phyloP scores from a whole-genome alignment of 495 filamentous ascomycete genomes.

The Lasiosphaeria miniovina region DNA sequence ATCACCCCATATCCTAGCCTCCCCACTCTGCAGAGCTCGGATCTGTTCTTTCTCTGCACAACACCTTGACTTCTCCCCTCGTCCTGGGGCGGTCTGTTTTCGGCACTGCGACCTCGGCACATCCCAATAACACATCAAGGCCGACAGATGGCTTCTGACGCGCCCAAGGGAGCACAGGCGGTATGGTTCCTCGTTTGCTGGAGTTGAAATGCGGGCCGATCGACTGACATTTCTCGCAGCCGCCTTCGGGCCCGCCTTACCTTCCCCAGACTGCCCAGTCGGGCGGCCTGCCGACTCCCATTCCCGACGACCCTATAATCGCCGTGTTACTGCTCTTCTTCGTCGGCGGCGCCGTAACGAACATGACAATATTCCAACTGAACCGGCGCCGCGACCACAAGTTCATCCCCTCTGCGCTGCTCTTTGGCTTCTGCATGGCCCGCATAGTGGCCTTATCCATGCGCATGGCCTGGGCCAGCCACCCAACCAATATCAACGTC shows the following conservation, averaged over 20 bases:
- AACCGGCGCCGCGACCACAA: constrained; percentile 58
- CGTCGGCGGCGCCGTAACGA: constrained; percentile 47
- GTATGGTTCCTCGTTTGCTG: neutral
- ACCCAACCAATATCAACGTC: constrained; percentile 46
- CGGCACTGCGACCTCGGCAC: too few species aligned
- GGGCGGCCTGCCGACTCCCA: constrained; percentile 55
- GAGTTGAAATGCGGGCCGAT: neutral
- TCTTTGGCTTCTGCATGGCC: constrained; percentile 75
- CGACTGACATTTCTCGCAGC: constrained; percentile 4
- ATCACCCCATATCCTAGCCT: too few species aligned
- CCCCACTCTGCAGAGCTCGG: too few species aligned
- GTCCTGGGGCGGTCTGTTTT: too few species aligned
- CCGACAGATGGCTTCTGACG: too few species aligned
- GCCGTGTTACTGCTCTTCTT: constrained; percentile 68
- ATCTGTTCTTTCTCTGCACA: too few species aligned
- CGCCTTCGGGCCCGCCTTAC: constrained; percentile 32
- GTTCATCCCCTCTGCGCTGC: constrained; percentile 64
- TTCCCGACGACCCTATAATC: constrained; percentile 61
- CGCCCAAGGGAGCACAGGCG: constrained; percentile 1
- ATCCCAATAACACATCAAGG: neutral
- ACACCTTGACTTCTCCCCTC: too few species aligned
- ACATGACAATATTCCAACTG: constrained; percentile 60
- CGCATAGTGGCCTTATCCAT: constrained; percentile 62
- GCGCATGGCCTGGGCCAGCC: constrained; percentile 57
- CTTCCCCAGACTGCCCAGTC: constrained; percentile 41